Conservation (phyloP, 2,329 filamentous ascomycete species). For the Neocatenulostroma microsporum region DNA sequence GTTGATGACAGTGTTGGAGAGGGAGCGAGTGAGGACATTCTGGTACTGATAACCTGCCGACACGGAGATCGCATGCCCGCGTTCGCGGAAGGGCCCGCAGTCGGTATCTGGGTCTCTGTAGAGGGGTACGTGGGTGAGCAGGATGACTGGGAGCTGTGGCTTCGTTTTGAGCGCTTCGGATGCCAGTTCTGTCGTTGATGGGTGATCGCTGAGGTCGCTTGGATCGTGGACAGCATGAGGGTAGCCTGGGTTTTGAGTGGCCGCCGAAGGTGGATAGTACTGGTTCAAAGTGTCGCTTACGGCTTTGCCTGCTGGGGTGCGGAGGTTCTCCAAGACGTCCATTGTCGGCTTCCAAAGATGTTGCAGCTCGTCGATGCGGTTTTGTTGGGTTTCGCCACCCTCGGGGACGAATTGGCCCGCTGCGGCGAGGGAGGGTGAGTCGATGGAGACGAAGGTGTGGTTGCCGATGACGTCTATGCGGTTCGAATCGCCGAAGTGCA, state of each 20-base stretch:
- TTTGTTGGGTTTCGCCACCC: constrained; percentile 46
- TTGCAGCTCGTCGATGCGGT: constrained; percentile 17
- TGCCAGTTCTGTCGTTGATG: constrained; percentile 11
- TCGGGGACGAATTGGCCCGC: constrained; percentile 50
- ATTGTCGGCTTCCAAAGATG: constrained; percentile 66
- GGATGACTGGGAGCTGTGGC: constrained; percentile 69
- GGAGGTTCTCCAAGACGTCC: constrained; percentile 64
- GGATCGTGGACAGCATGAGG: constrained; percentile 29
- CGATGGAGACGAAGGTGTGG: constrained; percentile 88
- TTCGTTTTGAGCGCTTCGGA: constrained; percentile 8
- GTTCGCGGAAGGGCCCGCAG: constrained; percentile 80
- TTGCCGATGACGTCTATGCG: constrained; percentile 87
- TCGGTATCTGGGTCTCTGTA: constrained; percentile 75
- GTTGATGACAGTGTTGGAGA: constrained; percentile 68
- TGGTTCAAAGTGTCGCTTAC: constrained; percentile 56
- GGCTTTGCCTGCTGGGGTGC: constrained; percentile 57
- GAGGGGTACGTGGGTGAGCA: constrained; percentile 85
- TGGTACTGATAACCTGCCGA: constrained; percentile 87
- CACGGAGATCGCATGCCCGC: constrained; percentile 74
- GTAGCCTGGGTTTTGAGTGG: constrained; percentile 7
- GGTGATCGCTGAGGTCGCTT: constrained; percentile 22
- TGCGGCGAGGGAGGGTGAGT: constrained; percentile 81
- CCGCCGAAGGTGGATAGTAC: constrained; percentile 30
- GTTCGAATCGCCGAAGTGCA: constrained; percentile 87
- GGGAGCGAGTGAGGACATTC: constrained; percentile 72